These are phyloP conservation scores for Pugionium dolabratum DNA, from an alignment of 345 rosid species.

Conservation along the genomic window DNA sequence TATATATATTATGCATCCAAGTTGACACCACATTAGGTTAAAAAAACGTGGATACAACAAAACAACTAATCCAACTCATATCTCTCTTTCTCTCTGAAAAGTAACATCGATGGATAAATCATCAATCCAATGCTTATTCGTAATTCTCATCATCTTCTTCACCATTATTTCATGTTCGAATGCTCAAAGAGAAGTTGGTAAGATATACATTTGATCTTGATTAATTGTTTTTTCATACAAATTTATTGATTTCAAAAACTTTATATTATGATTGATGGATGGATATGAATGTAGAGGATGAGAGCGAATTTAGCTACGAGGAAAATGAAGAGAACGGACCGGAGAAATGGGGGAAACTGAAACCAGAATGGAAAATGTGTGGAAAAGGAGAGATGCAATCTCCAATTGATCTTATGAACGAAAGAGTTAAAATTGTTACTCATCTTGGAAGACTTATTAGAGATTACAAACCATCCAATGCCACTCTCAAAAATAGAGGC, in stretches of 20 bases:
- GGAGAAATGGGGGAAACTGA: slow-evolving; percentile 64
- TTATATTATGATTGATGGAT: not conserved
- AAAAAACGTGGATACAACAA: slow-evolving; percentile 19
- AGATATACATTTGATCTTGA: slow-evolving; percentile 2
- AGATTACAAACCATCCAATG: slow-evolving; percentile 53
- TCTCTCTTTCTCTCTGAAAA: not conserved
- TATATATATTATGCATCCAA: slow-evolving; percentile 19
- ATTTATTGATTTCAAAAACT: not conserved
- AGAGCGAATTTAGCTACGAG: slow-evolving; percentile 58
- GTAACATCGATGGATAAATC: slow-evolving; percentile 24
- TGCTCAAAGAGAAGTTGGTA: slow-evolving; percentile 42
- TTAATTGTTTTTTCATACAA: not conserved
- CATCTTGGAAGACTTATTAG: slow-evolving; percentile 53
- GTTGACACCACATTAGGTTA: not conserved
- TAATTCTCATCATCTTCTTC: slow-evolving; percentile 23
- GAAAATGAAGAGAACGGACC: slow-evolving; percentile 53
- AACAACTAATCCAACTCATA: slow-evolving; percentile 12
- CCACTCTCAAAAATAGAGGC: slow-evolving; percentile 76
- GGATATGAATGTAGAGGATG: slow-evolving; percentile 53
- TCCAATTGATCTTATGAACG: slow-evolving; percentile 64
- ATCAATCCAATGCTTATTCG: slow-evolving; percentile 16
- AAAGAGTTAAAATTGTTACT: slow-evolving; percentile 56
- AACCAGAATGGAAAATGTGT: slow-evolving; percentile 61
- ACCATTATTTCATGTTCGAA: slow-evolving; percentile 13
- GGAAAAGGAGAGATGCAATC: slow-evolving; percentile 77